Evolutionary conservation across 129 eudicot genomes (phyloP).

Genomic region (Flaveria ramosissima): DNA sequence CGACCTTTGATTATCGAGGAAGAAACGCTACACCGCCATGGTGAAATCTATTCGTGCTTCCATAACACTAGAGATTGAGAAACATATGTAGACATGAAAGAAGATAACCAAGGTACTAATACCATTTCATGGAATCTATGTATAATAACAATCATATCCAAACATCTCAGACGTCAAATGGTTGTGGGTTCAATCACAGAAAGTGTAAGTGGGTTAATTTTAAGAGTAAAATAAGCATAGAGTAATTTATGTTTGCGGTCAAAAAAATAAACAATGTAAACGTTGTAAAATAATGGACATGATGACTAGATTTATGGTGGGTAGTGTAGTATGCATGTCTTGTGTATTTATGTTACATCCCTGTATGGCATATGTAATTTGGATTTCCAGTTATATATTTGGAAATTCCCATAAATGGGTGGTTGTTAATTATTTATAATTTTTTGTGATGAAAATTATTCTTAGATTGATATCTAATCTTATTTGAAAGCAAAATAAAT

Average conservation of each 20-base stretch:
- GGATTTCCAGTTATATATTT: neutral
- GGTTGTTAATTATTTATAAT: neutral
- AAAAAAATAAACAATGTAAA: too few relatives aligned
- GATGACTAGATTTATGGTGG: neutral
- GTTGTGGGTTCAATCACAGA: too few relatives aligned
- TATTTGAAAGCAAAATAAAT: too few relatives aligned
- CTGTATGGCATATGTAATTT: constrained; percentile 6
- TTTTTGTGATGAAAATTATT: neutral
- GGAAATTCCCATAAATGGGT: neutral
- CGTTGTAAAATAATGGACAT: neutral
- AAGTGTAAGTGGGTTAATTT: too few relatives aligned
- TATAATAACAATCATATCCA: too few relatives aligned
- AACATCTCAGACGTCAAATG: neutral
- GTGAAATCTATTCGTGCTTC: neutral
- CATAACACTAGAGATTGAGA: neutral
- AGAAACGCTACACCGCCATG: neutral
- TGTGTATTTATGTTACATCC: constrained; percentile 9
- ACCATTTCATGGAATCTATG: too few relatives aligned
- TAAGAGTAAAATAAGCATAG: too few relatives aligned
- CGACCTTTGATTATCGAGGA: neutral
- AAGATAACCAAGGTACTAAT: neutral
- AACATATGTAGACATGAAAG: neutral
- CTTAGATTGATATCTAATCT: too few relatives aligned
- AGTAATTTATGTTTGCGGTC: too few relatives aligned
- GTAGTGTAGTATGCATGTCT: constrained; percentile 2